Evolutionary conservation across 768 basidiomycete species (phyloP), one percentile per base, ranked within the genome.

Genomic region (Clavulina sp.): DNA sequence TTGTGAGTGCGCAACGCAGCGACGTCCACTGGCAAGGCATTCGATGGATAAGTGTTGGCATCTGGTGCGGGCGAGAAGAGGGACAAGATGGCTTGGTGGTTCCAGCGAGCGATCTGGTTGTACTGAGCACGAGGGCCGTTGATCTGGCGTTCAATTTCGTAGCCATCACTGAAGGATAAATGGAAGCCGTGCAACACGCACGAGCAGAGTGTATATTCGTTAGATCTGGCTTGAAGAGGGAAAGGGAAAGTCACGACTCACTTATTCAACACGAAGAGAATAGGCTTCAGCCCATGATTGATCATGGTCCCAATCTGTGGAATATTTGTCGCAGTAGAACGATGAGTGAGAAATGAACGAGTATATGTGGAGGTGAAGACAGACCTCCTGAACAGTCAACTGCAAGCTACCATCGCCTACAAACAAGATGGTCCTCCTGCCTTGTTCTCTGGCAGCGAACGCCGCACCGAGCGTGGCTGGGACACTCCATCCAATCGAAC

Each of bases 241-340:
- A 31, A 31, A 54, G 24, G 19, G 36, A 16, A 19, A 9, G 47
- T 28, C 48, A n/a, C 2, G 19, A 19, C 18, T 18, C 68, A 70
- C 62, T 86, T 87, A 63, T 86, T 86, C 47, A 87, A 64, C 19
- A 87, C 69, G 64, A 91, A 91, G 30, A 91, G 71, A 63, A 89
- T 85, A 3, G 93, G 91, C 56, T 72, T 80, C 31, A 92, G 63
- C 5, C 72, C 75, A 51, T 74, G 64, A 38, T 72, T 73, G 43
- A 91, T 73, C 82, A 93, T 92, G 0, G 83, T 80, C 3, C 85
- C 82, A 13, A 87, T 62, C 60, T 92, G 86, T 64, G 91, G 87
- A 4, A 84, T 78, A 0, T 80, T n/a, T 78, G 19, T 13, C 13
- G 36, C 1, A 86, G 65, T 67, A 86, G 84, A 43, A 80, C 83